Conservation (phyloP, 176 grass and related monocot species). For the Alopecurus myosuroides region DNA sequence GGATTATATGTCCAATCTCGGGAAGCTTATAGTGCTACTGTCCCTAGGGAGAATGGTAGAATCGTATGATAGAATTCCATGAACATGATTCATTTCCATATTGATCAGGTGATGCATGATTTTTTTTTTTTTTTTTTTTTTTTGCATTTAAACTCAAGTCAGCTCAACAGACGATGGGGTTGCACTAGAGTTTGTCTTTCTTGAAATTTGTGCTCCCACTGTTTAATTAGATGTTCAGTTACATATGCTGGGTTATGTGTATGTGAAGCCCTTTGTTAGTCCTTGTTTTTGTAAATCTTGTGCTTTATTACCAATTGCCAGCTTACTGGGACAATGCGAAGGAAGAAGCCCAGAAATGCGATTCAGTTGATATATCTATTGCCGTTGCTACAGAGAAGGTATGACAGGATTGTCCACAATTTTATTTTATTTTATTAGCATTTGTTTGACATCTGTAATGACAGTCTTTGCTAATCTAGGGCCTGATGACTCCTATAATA, state of each 20-base stretch:
- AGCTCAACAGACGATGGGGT: neutral
- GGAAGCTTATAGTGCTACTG: neutral
- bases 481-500: slow-evolving; percentile 97
- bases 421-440: neutral
- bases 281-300: slow-evolving; percentile 17
- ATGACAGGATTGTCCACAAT: neutral
- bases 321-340: slow-evolving; percentile 79
- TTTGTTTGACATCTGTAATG: slow-evolving; percentile 29
- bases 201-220: neutral
- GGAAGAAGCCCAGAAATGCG: slow-evolving; percentile 65
- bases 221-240: slow-evolving; percentile 3
- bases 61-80: neutral
- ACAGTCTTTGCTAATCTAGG: slow-evolving; percentile 40
- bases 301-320: slow-evolving; percentile 38
- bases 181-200: slow-evolving; percentile 1
- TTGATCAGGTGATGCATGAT: neutral
- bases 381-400: slow-evolving; percentile 98
- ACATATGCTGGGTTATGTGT: neutral
- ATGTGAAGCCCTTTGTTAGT: neutral
- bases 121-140: too few species aligned
- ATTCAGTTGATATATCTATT: slow-evolving; percentile 90
- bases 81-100: slow-evolving; percentile 8
- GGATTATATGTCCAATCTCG: neutral
- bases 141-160: neutral
- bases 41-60: neutral